Conservation (phyloP, 192 early-diverging fungal species). For the Geranomyces variabilis region DNA sequence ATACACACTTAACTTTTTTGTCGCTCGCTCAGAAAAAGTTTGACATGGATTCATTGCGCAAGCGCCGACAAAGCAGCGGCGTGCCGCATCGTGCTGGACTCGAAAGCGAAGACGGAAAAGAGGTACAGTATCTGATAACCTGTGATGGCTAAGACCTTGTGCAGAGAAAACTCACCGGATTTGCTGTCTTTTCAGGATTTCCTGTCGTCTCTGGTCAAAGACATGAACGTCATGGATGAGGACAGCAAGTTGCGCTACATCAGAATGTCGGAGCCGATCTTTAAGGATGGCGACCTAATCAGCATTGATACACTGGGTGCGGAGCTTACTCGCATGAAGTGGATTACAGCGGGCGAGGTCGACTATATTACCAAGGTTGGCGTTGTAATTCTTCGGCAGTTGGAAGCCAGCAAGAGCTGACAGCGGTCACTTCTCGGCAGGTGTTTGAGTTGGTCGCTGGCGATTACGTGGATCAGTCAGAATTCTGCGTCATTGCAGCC, state of each 20-base stretch:
- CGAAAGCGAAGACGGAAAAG: neutral
- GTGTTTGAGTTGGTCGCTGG: conserved; percentile 37
- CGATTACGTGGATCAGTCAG: conserved; percentile 33
- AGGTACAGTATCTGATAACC: neutral
- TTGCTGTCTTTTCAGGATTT: conserved; percentile 28
- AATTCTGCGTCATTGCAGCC: conserved; percentile 35
- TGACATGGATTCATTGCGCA: conserved; percentile 21
- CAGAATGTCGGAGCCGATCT: conserved; percentile 20
- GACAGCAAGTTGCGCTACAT: conserved; percentile 26
- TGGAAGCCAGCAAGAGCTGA: too few species aligned
- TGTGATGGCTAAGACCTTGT: too few species aligned
- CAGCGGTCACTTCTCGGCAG: neutral
- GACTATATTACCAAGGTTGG: conserved; percentile 28
- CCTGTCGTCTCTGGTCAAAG: conserved; percentile 23
- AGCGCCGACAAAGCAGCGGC: neutral
- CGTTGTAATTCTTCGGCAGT: too few species aligned
- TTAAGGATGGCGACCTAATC: conserved; percentile 25
- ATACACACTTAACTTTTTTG: too few species aligned
- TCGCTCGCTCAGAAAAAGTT: conserved; percentile 5
- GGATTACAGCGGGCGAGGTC: conserved; percentile 20
- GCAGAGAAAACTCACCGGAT: too few species aligned
- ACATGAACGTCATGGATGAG: conserved; percentile 36
- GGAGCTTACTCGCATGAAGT: conserved; percentile 14
- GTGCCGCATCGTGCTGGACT: conserved; percentile 22
- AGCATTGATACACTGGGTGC: conserved; percentile 20